Evolutionary conservation across 495 filamentous ascomycete genomes (phyloP).

Genomic region (Tetracladium marchalianum): DNA sequence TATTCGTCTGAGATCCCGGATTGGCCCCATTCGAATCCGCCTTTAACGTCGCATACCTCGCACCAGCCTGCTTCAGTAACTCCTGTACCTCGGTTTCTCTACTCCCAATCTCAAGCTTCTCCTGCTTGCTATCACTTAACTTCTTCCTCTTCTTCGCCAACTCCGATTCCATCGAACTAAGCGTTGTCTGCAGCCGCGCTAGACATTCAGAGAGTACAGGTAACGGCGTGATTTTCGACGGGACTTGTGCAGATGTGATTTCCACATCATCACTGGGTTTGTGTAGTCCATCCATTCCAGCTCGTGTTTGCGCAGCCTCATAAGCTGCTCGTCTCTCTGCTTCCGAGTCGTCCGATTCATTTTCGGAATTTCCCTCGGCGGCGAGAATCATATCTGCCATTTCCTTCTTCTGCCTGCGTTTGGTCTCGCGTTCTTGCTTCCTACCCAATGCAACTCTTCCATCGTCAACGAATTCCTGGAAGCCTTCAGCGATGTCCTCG

Average conservation of each 20-base stretch:
- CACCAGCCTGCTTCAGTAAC: slow-evolving; percentile 71
- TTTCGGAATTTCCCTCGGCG: slow-evolving; percentile 56
- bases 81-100: slow-evolving; percentile 75
- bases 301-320: slow-evolving; percentile 77
- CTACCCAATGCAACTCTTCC: slow-evolving; percentile 68
- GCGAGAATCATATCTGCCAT: slow-evolving; percentile 81
- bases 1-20: slow-evolving; percentile 18
- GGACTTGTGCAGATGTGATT: slow-evolving; percentile 18
- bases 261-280: slow-evolving; percentile 17
- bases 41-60: slow-evolving; percentile 48
- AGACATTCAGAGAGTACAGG: slow-evolving; percentile 41
- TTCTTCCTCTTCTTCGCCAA: slow-evolving; percentile 42
- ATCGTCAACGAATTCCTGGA: slow-evolving; percentile 86
- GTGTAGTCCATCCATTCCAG: slow-evolving; percentile 62
- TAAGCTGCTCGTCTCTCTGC: slow-evolving; percentile 74
- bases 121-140: slow-evolving; percentile 51
- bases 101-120: slow-evolving; percentile 59
- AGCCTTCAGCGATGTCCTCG: slow-evolving; percentile 90
- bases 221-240: slow-evolving; percentile 48
- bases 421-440: slow-evolving; percentile 70
- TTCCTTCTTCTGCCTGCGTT: slow-evolving; percentile 52
- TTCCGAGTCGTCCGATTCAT: slow-evolving; percentile 63
- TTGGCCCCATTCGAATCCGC: slow-evolving; percentile 13
- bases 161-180: slow-evolving; percentile 46
- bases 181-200: slow-evolving; percentile 36